Base-by-base conservation (phyloP, 768 basidiomycete species). In the Pholiota molesta region DNA sequence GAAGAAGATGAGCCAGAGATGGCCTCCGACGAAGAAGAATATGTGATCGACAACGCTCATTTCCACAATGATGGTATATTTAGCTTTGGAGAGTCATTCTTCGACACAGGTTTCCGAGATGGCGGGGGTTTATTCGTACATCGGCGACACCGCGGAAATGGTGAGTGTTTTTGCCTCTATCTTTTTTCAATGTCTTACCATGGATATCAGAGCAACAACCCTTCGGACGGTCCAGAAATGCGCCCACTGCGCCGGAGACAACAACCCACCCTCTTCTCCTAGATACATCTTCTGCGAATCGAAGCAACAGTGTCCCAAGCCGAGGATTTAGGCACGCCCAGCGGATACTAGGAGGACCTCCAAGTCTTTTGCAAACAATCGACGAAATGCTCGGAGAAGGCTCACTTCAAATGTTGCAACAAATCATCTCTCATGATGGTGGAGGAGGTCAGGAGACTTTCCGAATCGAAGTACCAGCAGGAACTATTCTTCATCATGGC, bases 261-360 rank as follows among this genome's bases (percentile, higher is more conserved):
- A 89, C 88, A 11, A 87, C 88, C 0, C 95, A 97, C 69, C 95
- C 95, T 5, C 79, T 97, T 7, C 82, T 97, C 14, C 69, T 92
- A 21, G 91, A 96, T 62, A 81, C 79, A 31, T 81, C 86, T 6
- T 72, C 75, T 16, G 68, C 79, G 5, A 80, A 75, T 62, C 86
- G 84, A 51, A 70, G 75, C 19, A 76, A 82, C 33, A 63, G 77
- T 10, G 77, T 75, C 45, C 77, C 84, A 52, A 72, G 80, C 47
- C 80, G 89, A 59, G 73, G 75, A 55, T 66, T 82, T 10, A 85
- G 89, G 53, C 84, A 87, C 49, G 72, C 83, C 1, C 86, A 86
- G 45, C 83, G 89, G 60, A 79, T 85, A 52, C 75, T 83, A 49
- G 78, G 81, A 52, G 77, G 77, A 52, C 81, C 79, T 57, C 80